phyloP scores from a whole-genome alignment of 2,329 filamentous ascomycete species.

The Acrocalymma vagum region DNA sequence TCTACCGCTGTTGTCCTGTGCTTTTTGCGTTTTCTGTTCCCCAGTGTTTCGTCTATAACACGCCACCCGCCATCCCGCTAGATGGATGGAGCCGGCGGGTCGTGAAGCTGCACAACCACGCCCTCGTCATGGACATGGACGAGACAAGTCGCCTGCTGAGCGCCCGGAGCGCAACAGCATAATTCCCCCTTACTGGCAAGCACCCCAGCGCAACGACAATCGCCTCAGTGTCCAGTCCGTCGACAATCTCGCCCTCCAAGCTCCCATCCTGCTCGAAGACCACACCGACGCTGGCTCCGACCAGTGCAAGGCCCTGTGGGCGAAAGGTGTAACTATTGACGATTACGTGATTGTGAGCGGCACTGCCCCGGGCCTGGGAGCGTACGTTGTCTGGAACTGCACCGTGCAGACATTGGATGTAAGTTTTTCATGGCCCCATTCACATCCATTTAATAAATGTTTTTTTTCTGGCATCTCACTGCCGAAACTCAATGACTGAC shows the following conservation, averaged over 20 bases:
- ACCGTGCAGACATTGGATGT: slow-evolving; percentile 86
- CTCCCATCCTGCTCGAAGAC: slow-evolving; percentile 69
- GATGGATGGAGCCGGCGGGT: slow-evolving; percentile 51
- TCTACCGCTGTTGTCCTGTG: slow-evolving; percentile 10
- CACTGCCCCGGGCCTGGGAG: slow-evolving; percentile 69
- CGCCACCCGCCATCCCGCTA: slow-evolving; percentile 35
- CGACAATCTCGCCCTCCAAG: slow-evolving; percentile 39
- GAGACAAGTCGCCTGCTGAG: slow-evolving; percentile 29
- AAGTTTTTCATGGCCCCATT: slow-evolving; percentile 45
- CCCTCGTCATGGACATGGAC: too few species aligned
- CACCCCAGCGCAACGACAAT: slow-evolving; percentile 49
- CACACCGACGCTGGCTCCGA: slow-evolving; percentile 68
- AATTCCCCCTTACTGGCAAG: slow-evolving; percentile 59
- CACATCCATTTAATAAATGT: too few species aligned
- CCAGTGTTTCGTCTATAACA: slow-evolving; percentile 23
- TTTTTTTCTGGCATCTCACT: too few species aligned
- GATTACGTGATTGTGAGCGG: slow-evolving; percentile 70
- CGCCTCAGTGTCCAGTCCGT: slow-evolving; percentile 45
- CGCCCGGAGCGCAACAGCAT: slow-evolving; percentile 41
- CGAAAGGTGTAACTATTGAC: slow-evolving; percentile 67
- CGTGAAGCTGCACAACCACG: slow-evolving; percentile 36
- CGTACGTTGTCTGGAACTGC: slow-evolving; percentile 96
- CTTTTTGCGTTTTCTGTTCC: too few species aligned
- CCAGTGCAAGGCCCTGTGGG: slow-evolving; percentile 67
- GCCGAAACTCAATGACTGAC: slow-evolving; percentile 6